A percentile compares a stretch with the other conserved stretches of the same genome.
phyloP scores from a whole-genome alignment of 2,329 filamentous ascomycete genomes.

The Laburnicola sp. region DNA sequence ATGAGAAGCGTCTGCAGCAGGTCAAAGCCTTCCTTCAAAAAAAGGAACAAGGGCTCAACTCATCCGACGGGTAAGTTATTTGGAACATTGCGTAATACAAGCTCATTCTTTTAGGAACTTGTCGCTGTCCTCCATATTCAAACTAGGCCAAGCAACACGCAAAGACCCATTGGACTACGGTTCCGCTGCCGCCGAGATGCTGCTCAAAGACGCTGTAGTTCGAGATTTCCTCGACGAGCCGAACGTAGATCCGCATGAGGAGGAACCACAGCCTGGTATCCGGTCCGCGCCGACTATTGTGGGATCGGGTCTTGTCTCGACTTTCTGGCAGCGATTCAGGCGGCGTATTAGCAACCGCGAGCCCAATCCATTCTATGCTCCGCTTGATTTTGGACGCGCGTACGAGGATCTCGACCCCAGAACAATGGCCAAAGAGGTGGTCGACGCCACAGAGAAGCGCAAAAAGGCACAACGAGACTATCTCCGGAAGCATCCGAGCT shows the following conservation, averaged over 20 bases:
- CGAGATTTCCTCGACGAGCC: slow-evolving; percentile 87
- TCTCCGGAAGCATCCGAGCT: slow-evolving; percentile 79
- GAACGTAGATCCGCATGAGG: slow-evolving; percentile 44
- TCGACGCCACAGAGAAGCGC: slow-evolving; percentile 77
- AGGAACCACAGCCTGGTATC: slow-evolving; percentile 40
- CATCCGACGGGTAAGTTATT: slow-evolving; percentile 56
- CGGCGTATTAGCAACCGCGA: slow-evolving; percentile 66
- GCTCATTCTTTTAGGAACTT: slow-evolving; percentile 60
- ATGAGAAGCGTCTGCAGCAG: slow-evolving; percentile 95
- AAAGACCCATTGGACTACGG: slow-evolving; percentile 91
- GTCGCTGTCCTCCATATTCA: slow-evolving; percentile 67
- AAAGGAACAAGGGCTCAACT: slow-evolving; percentile 74
- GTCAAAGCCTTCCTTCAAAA: slow-evolving; percentile 92
- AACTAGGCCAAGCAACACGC: slow-evolving; percentile 62
- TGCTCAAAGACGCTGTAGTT: slow-evolving; percentile 93
- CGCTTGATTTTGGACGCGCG: slow-evolving; percentile 67
- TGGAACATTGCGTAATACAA: neutral
- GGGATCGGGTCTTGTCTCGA: slow-evolving; percentile 62
- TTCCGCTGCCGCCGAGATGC: slow-evolving; percentile 89
- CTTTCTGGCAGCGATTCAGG: slow-evolving; percentile 63
- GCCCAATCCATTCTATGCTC: slow-evolving; percentile 94
- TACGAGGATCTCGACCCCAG: slow-evolving; percentile 82
- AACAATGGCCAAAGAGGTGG: slow-evolving; percentile 86
- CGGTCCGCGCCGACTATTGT: slow-evolving; percentile 50
- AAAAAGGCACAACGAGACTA: slow-evolving; percentile 92